Evolutionary conservation across 805 yeast genomes (phyloP).

Genomic region (Candida hispaniensis): DNA sequence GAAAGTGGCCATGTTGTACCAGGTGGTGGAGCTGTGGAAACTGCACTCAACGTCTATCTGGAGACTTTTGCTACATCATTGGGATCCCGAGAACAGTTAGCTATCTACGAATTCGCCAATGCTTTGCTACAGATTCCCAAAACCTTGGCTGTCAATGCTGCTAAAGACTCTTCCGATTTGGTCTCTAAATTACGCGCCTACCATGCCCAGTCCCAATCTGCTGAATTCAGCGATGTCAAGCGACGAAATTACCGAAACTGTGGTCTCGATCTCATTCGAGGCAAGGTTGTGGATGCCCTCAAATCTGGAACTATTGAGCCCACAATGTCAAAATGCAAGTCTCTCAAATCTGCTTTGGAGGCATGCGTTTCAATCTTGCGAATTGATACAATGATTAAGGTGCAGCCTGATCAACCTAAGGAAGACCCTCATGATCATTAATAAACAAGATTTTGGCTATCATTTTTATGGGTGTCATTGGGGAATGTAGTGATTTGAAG

Average conservation of each 20-base stretch:
- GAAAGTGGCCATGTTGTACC: conserved; percentile 94
- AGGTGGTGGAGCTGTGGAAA: conserved; percentile 99
- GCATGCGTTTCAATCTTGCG: conserved; percentile 96
- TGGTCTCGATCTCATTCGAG: conserved; percentile 85
- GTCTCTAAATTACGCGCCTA: conserved; percentile 92
- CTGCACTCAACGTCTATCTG: conserved; percentile 86
- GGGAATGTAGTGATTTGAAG: too few species aligned
- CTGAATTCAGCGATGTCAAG: conserved; percentile 71
- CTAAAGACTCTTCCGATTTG: conserved; percentile 89
- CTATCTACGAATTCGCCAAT: conserved; percentile 93
- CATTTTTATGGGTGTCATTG: too few species aligned
- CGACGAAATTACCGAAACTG: conserved; percentile 79
- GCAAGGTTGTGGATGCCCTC: conserved; percentile 81
- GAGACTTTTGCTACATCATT: conserved; percentile 97
- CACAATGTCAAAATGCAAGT: conserved; percentile 81
- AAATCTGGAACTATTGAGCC: conserved; percentile 90
- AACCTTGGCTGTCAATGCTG: conserved; percentile 94
- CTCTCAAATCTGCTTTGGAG: conserved; percentile 90
- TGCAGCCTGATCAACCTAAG: conserved; percentile 62
- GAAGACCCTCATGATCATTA: conserved; percentile 87
- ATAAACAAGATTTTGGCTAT: conserved; percentile 4
- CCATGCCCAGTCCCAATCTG: conserved; percentile 89
- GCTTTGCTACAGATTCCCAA: conserved; percentile 88
- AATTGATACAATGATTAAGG: conserved; percentile 96
- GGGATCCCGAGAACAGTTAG: conserved; percentile 94